Percentiles rank a stretch among this genome's conserved stretches.
Conservation (phyloP, 2,329 filamentous ascomycete species). For the Fusarium sulawesiense region DNA sequence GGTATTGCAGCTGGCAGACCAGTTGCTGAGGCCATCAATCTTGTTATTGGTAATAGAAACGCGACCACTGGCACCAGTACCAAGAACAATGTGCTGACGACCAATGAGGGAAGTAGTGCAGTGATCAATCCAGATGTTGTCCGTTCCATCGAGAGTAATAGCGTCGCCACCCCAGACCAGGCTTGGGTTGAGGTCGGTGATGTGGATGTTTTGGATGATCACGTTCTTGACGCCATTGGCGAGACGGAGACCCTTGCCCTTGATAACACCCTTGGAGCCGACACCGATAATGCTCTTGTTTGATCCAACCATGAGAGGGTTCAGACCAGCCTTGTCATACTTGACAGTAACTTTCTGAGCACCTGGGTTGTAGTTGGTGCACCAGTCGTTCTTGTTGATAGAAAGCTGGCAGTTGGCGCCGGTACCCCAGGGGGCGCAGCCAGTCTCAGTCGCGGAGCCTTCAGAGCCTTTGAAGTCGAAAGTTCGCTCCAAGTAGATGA, state of each 20-base stretch:
- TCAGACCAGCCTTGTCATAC: conserved; percentile 64
- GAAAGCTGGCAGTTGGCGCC: conserved; percentile 65
- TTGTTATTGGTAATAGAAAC: conserved; percentile 71
- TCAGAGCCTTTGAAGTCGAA: conserved; percentile 68
- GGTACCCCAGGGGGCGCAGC: conserved; percentile 71
- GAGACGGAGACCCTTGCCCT: conserved; percentile 67
- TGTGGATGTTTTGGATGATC: conserved; percentile 69
- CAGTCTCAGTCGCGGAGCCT: conserved; percentile 62
- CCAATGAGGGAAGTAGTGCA: conserved; percentile 68
- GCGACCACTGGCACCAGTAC: conserved; percentile 62
- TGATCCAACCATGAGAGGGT: conserved; percentile 64
- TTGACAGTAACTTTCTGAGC: conserved; percentile 59
- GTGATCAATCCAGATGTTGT: conserved; percentile 64
- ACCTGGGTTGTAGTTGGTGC: conserved; percentile 65
- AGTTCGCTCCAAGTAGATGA: conserved; percentile 68
- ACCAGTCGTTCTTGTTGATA: conserved; percentile 70
- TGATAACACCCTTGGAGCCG: conserved; percentile 65
- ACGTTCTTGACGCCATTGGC: conserved; percentile 60
- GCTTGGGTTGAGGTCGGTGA: conserved; percentile 66
- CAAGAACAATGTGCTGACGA: conserved; percentile 70
- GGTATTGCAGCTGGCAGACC: conserved; percentile 67
- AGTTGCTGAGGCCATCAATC: conserved; percentile 65
- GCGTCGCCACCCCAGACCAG: conserved; percentile 71
- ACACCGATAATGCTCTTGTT: conserved; percentile 69
- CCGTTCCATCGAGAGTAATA: conserved; percentile 62